Conservation (phyloP, 129 eudicot genomes). For the Escallonia herrerae region DNA sequence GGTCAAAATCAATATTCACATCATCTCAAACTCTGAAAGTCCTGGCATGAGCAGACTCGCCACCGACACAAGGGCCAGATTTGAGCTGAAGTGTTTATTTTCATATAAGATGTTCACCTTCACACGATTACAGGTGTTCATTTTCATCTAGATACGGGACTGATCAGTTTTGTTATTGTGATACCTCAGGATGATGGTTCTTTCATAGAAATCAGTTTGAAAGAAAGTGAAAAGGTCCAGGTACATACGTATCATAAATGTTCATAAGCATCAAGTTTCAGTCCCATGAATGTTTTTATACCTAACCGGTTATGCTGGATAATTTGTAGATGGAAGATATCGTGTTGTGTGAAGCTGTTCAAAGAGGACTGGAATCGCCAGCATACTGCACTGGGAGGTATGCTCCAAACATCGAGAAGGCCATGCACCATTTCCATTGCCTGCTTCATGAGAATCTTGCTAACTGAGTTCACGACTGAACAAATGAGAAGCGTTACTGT, state of each 20-base stretch:
- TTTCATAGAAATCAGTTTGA: constrained; percentile 58
- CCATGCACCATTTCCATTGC: constrained; percentile 93
- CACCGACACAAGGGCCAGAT: too few relatives aligned
- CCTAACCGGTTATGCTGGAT: background rate
- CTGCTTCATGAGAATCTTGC: constrained; percentile 42
- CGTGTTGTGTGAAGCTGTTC: constrained; percentile 63
- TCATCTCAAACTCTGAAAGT: too few relatives aligned
- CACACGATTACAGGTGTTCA: too few relatives aligned
- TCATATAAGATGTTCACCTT: too few relatives aligned
- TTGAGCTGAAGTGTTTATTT: too few relatives aligned
- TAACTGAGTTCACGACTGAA: constrained; percentile 4
- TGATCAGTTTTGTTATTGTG: background rate
- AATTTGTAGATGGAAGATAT: constrained; percentile 71
- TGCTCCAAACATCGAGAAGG: constrained; percentile 64
- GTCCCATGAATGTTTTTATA: too few relatives aligned
- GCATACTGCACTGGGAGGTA: constrained; percentile 64
- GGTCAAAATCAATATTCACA: too few relatives aligned
- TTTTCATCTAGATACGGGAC: background rate
- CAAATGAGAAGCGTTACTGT: too few relatives aligned
- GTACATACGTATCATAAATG: constrained; percentile 20
- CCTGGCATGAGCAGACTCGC: too few relatives aligned
- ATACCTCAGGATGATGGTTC: constrained; percentile 43
- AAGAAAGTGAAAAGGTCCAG: constrained; percentile 73
- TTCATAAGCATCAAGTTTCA: too few relatives aligned
- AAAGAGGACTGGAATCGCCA: constrained; percentile 85